Evolutionary conservation across 345 rosid species (phyloP).

Genomic region (Linum trigynum): DNA sequence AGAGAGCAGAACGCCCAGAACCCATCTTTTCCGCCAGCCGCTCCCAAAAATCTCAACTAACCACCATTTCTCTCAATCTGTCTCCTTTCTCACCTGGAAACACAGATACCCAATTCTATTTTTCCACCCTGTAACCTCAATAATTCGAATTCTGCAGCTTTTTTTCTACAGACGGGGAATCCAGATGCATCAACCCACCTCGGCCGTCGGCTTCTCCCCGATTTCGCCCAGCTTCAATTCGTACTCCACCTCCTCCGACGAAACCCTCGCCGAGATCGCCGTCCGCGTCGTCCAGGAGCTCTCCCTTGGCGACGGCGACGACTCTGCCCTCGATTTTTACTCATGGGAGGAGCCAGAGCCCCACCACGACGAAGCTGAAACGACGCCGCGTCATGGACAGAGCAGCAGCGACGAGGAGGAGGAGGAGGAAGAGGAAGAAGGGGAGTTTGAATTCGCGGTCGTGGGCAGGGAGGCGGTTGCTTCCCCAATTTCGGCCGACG

Average conservation of each 20-base stretch:
- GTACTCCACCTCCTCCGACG: slow-evolving; percentile 27
- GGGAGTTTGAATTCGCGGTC: slow-evolving; percentile 31
- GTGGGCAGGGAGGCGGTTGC: slow-evolving; percentile 9
- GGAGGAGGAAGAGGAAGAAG: slow-evolving; percentile 11
- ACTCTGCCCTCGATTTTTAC: neutral
- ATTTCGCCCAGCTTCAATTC: slow-evolving; percentile 29
- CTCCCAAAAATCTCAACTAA: too few species aligned
- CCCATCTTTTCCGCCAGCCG: too few species aligned
- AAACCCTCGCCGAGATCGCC: slow-evolving; percentile 28
- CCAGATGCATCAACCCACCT: neutral
- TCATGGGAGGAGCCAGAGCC: neutral
- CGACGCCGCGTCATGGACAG: neutral
- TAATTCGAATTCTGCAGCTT: too few species aligned
- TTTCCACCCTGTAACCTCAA: too few species aligned
- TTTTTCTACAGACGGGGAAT: too few species aligned
- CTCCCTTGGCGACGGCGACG: neutral
- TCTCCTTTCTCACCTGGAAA: too few species aligned
- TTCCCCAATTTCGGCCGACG: slow-evolving; percentile 30
- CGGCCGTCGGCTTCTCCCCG: slow-evolving; percentile 7
- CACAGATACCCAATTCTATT: too few species aligned
- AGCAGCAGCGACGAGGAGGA: neutral
- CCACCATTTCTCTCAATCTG: too few species aligned
- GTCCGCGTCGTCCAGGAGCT: slow-evolving; percentile 28
- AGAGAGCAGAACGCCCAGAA: too few species aligned
- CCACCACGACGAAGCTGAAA: neutral